Base-by-base conservation (phyloP, 2,329 filamentous ascomycete genomes). In the Monosporascus sp. region DNA sequence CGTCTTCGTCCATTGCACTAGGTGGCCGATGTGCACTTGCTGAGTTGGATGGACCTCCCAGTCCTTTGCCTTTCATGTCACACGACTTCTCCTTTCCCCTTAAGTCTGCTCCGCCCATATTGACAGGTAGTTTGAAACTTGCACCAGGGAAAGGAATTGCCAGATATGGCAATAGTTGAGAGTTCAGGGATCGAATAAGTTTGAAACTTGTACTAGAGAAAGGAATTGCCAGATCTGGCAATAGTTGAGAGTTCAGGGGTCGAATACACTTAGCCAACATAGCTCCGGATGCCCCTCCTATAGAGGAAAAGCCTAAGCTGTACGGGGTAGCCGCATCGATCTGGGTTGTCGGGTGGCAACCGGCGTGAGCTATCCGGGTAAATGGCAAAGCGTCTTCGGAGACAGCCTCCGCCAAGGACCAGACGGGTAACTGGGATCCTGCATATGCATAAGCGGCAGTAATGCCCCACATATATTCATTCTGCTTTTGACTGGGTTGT, bases 381-480 rank as follows among this genome's bases (percentile, higher is more conserved):
- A 65, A 66, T 60, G 59, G 54, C 49, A 56, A 52, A 51, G 50
- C 50, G 52, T 40, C 53, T 41, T 51, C 64, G 64, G 64, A 64
- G 56, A 51, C 51, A 55, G 51, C 46, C 54, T 64, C 64, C 62
- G 62, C 57, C 56, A 52, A 60, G 59, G 59, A 56, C 49, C 50
- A 59, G 34, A 50, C 46, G 50, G 43, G 36, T 59, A 48, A 50
- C 52, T 60, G 57, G 58, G 43, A 26, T 22, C 43, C 22, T 45
- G 22, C 43, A 45, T 45, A 27, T 27, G 43, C 22, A 17, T 45
- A 45, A 8, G 20, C 20, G 19, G 41, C 41, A 20, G 20, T 8
- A 19, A 16, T 27, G 43, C n/a, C 43, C 20, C 24, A 45, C 24
- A 24, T 26, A 27, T 16, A 45, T 27, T 11, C 5, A 5, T 11